Percentiles rank a stretch among this genome's conserved stretches.
Conservation (phyloP, 1,284 basidiomycete genomes). For the Jaminaea rosea region DNA sequence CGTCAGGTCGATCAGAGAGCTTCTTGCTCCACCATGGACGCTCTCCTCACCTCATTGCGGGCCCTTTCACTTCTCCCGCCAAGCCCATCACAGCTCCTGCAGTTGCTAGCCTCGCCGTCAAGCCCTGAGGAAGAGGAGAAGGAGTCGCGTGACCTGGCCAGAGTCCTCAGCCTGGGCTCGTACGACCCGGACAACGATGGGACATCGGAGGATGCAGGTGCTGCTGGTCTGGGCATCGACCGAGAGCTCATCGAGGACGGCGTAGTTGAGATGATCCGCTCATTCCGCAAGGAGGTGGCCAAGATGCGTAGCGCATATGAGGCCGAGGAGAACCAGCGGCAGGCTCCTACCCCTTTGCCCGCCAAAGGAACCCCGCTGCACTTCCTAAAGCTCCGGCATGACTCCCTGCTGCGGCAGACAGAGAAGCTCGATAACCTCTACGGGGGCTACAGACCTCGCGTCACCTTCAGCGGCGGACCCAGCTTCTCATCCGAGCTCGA, state of each 20-base stretch:
- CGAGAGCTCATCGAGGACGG: conserved; percentile 40
- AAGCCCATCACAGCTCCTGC: conserved; percentile 32
- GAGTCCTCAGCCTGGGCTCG: conserved; percentile 29
- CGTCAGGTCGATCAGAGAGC: too few species aligned
- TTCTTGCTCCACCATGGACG: conserved; percentile 28
- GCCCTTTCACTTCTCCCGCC: conserved; percentile 34
- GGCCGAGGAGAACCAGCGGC: conserved; percentile 13
- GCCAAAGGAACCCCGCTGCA: conserved; percentile 6
- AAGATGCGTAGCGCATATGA: conserved; percentile 1
- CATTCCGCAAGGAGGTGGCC: conserved; percentile 14
- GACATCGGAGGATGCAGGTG: conserved; percentile 11
- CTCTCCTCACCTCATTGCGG: conserved; percentile 34
- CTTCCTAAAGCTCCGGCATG: conserved; percentile 12
- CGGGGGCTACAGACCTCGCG: conserved; percentile 4
- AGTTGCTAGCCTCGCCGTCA: conserved; percentile 24
- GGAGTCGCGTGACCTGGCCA: conserved; percentile 16
- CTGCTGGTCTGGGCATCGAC: conserved; percentile 25
- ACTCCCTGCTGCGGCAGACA: conserved; percentile 13
- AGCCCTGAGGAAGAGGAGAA: conserved; percentile 30
- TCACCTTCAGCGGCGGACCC: conserved; percentile 27
- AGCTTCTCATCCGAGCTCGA: conserved; percentile 23
- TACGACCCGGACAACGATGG: neutral
- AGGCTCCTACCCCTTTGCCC: conserved; percentile 31
- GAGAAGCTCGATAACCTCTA: conserved; percentile 18
- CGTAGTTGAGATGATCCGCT: conserved; percentile 7